These are phyloP conservation scores for Cyclocybe aegerita DNA, from an alignment of 768 basidiomycete species.

Conservation along the genomic window DNA sequence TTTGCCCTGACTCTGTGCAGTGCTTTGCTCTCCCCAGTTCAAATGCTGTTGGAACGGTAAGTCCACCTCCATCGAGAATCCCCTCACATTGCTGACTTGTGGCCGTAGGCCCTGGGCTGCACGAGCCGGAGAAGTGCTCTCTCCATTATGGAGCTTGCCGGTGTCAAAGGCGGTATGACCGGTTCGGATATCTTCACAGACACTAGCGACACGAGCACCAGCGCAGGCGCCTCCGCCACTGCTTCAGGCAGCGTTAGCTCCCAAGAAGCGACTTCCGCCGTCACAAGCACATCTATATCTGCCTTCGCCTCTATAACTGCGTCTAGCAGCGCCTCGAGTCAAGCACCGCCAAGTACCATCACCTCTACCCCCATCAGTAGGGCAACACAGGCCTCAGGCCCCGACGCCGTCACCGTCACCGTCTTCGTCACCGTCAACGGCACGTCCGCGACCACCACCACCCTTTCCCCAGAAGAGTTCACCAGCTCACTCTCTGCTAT, in stretches of 20 bases:
- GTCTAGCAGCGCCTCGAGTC: constrained; percentile 2
- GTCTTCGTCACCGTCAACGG: constrained; percentile 31
- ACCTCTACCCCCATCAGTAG: constrained; percentile 3
- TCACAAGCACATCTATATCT: constrained; percentile 8
- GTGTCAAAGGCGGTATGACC: constrained; percentile 41
- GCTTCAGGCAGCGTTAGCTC: constrained; percentile 1
- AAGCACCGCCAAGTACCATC: constrained; percentile 1
- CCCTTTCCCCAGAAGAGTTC: constrained; percentile 37
- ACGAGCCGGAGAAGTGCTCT: constrained; percentile 48
- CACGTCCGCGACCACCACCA: constrained; percentile 37
- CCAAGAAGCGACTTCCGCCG: not conserved
- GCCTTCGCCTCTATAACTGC: constrained; percentile 9
- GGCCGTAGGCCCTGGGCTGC: constrained; percentile 45
- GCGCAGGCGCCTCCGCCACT: constrained; percentile 6
- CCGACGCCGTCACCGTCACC: constrained; percentile 21
- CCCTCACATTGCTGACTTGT: not conserved
- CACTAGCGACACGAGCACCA: constrained; percentile 5
- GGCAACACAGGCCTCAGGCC: constrained; percentile 5
- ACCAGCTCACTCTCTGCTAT: too few relatives aligned
- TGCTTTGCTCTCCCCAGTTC: constrained; percentile 57
- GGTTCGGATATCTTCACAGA: constrained; percentile 14
- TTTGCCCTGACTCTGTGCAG: constrained; percentile 32
- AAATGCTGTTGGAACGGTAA: constrained; percentile 43
- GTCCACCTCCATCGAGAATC: constrained; percentile 12
- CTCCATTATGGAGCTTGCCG: constrained; percentile 44